These are phyloP conservation scores for Melanogaster broomeanus DNA, from an alignment of 768 basidiomycete species.

Conservation along the genomic window DNA sequence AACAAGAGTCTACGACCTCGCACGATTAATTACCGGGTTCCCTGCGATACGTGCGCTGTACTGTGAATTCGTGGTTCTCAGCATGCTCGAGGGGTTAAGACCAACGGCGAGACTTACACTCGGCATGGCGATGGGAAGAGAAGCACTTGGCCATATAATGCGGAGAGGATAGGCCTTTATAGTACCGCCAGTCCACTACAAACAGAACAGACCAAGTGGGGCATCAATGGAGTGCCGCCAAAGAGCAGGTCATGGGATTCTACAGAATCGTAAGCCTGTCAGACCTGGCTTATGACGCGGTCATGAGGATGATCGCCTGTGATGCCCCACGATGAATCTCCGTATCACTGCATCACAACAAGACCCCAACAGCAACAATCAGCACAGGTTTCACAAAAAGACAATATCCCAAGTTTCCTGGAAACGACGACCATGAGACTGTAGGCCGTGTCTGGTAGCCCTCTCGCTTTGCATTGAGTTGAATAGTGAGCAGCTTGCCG, in stretches of 20 bases:
- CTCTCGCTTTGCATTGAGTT: no score
- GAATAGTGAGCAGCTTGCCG: no score
- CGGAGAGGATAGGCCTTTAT: constrained; percentile 12
- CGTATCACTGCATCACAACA: no score
- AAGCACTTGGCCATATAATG: neutral
- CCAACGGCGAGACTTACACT: constrained; percentile 16
- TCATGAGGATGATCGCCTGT: neutral
- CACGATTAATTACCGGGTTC: constrained; percentile 47
- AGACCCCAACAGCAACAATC: no score
- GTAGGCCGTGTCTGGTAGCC: no score
- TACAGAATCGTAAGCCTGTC: neutral
- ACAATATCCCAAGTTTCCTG: no score
- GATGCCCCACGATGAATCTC: no score
- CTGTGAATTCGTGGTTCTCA: constrained; percentile 29
- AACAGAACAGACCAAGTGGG: neutral
- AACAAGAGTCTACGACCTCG: neutral
- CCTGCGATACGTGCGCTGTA: constrained; percentile 57
- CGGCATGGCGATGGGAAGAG: constrained; percentile 20
- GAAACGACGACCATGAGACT: no score
- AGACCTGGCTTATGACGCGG: neutral
- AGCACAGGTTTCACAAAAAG: no score
- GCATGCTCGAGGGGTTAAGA: neutral
- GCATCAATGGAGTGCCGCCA: neutral
- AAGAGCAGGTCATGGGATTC: constrained; percentile 1
- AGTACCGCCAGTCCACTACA: neutral